These are phyloP conservation scores for Trichoderma harzianum DNA, from an alignment of 2,329 filamentous ascomycete genomes.

Conservation along the genomic window DNA sequence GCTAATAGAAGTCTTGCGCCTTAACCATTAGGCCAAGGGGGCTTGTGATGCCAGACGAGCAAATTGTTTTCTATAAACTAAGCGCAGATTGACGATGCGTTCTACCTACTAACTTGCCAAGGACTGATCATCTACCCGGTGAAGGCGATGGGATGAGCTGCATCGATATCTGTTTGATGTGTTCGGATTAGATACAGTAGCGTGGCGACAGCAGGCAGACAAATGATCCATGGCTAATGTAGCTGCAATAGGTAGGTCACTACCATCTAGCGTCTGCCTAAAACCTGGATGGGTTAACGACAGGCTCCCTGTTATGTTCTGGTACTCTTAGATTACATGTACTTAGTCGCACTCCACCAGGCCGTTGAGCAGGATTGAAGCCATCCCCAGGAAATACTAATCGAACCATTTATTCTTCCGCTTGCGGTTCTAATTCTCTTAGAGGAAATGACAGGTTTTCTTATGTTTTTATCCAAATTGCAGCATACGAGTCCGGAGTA, in stretches of 20 bases:
- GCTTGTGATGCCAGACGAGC: neutral
- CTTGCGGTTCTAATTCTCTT: neutral
- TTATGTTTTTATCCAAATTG: neutral
- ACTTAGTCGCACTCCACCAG: neutral
- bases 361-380: neutral
- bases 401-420: neutral
- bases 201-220: neutral
- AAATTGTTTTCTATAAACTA: neutral
- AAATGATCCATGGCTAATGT: neutral
- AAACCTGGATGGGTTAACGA: neutral
- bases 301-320: neutral
- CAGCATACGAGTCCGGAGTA: neutral
- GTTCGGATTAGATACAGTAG: neutral
- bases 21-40: slow-evolving; percentile 12
- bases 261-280: neutral
- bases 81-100: neutral
- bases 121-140: too few species aligned
- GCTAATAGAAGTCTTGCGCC: slow-evolving; percentile 12
- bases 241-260: neutral
- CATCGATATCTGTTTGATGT: neutral
- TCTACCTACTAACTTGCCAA: too few species aligned
- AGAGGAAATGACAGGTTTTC: neutral
- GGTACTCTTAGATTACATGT: neutral
- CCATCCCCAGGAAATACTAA: neutral
- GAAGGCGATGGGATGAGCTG: too few species aligned